These are phyloP conservation scores for Lomentospora prolificans DNA, from an alignment of 2,329 filamentous ascomycete species.

Conservation along the genomic window DNA sequence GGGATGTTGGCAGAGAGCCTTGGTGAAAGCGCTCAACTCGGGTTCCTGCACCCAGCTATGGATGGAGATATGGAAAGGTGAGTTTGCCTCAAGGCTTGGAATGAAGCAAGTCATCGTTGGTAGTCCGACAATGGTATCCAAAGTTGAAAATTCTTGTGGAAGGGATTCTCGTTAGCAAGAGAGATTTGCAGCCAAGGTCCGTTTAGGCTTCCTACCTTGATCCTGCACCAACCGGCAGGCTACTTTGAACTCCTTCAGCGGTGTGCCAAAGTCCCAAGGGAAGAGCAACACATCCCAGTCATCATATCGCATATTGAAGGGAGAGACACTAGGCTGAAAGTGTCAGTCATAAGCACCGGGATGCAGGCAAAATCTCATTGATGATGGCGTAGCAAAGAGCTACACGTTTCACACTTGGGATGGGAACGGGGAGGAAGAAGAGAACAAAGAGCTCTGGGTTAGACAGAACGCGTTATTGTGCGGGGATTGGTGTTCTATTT, in stretches of 20 bases:
- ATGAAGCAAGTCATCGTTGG: conserved; percentile 64
- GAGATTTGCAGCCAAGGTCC: too few species aligned
- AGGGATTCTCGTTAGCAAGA: not conserved
- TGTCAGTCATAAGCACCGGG: not conserved
- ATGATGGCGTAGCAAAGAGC: too few species aligned
- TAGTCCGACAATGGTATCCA: conserved; percentile 38
- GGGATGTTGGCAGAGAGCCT: conserved; percentile 43
- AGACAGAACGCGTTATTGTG: too few species aligned
- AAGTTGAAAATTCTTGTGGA: conserved; percentile 40
- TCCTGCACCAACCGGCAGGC: conserved; percentile 60
- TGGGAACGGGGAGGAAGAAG: too few species aligned
- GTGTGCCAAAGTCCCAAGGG: conserved; percentile 53
- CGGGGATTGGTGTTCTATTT: too few species aligned
- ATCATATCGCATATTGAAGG: conserved; percentile 63
- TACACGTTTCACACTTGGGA: too few species aligned
- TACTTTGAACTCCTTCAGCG: conserved; percentile 74
- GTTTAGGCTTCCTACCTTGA: conserved; percentile 26
- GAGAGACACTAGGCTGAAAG: not conserved
- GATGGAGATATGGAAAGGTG: conserved; percentile 61
- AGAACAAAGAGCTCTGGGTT: too few species aligned
- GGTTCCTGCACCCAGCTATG: conserved; percentile 61
- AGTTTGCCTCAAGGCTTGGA: conserved; percentile 48
- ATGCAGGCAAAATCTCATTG: too few species aligned
- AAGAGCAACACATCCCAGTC: conserved; percentile 84
- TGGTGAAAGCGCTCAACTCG: conserved; percentile 43